Evolutionary conservation across 2,329 filamentous ascomycete species (phyloP).

Genomic region (Xylaria arbuscula): DNA sequence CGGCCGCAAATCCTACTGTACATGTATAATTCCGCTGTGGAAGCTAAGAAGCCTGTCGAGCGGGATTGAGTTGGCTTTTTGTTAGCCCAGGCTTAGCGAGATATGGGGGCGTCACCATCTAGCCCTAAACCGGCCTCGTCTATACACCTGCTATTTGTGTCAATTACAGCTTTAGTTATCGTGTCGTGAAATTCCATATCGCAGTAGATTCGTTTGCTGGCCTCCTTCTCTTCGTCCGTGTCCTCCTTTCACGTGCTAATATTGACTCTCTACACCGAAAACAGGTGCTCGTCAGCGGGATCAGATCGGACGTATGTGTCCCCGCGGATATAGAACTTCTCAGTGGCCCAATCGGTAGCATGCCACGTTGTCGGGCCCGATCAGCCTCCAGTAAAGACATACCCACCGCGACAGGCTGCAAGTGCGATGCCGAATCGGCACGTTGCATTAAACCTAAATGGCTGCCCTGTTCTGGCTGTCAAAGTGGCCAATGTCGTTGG

Average conservation of each 20-base stretch:
- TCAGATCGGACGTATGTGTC: not conserved
- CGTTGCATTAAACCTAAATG: slow-evolving; percentile 3
- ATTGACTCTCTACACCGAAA: not conserved
- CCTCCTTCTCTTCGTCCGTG: not conserved
- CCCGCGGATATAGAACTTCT: not conserved
- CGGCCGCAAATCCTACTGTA: slow-evolving; percentile 14
- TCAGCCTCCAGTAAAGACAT: slow-evolving; percentile 22
- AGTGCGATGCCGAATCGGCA: slow-evolving; percentile 33
- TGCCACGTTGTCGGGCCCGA: slow-evolving; percentile 35
- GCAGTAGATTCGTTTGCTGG: not conserved
- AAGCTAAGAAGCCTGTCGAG: slow-evolving; percentile 1
- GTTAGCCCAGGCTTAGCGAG: slow-evolving; percentile 14
- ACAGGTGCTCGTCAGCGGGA: not conserved
- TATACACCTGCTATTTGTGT: slow-evolving; percentile 7
- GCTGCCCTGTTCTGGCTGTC: slow-evolving; percentile 8
- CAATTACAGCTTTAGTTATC: not conserved
- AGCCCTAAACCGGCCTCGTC: not conserved
- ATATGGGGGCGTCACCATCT: not conserved
- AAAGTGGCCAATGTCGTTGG: slow-evolving; percentile 15
- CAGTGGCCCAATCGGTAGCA: slow-evolving; percentile 36
- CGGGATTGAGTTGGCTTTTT: slow-evolving; percentile 3
- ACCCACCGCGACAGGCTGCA: slow-evolving; percentile 29
- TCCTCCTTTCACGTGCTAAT: not conserved
- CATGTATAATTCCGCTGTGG: not conserved
- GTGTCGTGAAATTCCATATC: not conserved